Percentiles rank a stretch among this genome's conserved stretches.
Evolutionary conservation across 805 yeast genomes (phyloP).

Genomic region (Metschnikowia drakensbergensis): DNA sequence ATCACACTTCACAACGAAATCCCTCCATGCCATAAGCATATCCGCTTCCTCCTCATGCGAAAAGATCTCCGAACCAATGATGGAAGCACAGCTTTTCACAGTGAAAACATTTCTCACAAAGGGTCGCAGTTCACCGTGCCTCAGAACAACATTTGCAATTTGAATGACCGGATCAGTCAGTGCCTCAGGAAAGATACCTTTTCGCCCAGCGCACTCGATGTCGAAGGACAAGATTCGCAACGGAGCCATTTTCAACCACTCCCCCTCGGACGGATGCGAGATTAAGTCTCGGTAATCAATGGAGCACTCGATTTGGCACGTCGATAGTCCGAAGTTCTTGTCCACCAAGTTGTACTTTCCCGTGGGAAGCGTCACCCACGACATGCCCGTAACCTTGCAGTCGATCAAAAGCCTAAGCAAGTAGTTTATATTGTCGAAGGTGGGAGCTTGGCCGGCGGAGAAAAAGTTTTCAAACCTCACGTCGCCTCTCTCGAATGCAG

Average conservation of each 20-base stretch:
- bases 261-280: constrained; percentile 87
- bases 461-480: constrained; percentile 61
- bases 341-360: constrained; percentile 56
- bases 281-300: constrained; percentile 65
- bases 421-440: constrained; percentile 89
- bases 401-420: constrained; percentile 87
- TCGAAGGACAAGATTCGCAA: constrained; percentile 90
- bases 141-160: constrained; percentile 90
- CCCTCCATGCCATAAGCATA: constrained; percentile 82
- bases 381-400: constrained; percentile 91
- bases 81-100: constrained; percentile 84
- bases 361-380: constrained; percentile 89
- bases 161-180: constrained; percentile 92
- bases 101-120: constrained; percentile 94
- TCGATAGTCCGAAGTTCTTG: constrained; percentile 45
- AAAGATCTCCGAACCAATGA: constrained; percentile 88
- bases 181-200: constrained; percentile 95
- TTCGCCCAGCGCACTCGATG: constrained; percentile 97
- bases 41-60: constrained; percentile 73
- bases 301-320: constrained; percentile 80
- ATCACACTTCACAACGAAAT: constrained; percentile 78
- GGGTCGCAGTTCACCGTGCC: constrained; percentile 80
- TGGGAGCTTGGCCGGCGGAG: constrained; percentile 50
- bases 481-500: constrained; percentile 82
- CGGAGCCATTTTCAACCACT: constrained; percentile 92